A percentile compares a stretch with the other conserved stretches of the same genome.
These are phyloP conservation scores for Aspergillus bombycis DNA, from an alignment of 2,329 filamentous ascomycete genomes.

Conservation along the genomic window DNA sequence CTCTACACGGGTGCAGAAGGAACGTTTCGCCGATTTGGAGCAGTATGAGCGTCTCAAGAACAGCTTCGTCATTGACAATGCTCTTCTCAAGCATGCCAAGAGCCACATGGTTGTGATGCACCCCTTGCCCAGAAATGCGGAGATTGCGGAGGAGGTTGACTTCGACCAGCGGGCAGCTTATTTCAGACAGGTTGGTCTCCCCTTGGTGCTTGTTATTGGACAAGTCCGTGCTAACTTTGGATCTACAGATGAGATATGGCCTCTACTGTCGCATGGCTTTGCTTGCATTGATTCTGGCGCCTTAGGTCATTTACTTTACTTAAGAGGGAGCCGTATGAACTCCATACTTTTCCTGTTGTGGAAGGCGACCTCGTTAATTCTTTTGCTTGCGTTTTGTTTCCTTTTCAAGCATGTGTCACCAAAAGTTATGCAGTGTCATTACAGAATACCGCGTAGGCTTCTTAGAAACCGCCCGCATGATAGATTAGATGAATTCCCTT, in stretches of 20 bases:
- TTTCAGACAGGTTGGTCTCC: slow-evolving; percentile 88
- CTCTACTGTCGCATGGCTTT: slow-evolving; percentile 98
- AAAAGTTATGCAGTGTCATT: slow-evolving; percentile 37
- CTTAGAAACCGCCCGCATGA: slow-evolving; percentile 31
- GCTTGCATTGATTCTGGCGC: slow-evolving; percentile 85
- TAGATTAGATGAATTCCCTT: slow-evolving; percentile 44
- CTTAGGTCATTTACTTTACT: slow-evolving; percentile 32
- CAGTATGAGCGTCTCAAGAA: slow-evolving; percentile 89
- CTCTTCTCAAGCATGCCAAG: slow-evolving; percentile 88
- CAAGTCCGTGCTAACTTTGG: slow-evolving; percentile 45
- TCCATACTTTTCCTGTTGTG: slow-evolving; percentile 20
- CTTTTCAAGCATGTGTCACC: slow-evolving; percentile 20
- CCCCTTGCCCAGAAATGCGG: slow-evolving; percentile 88
- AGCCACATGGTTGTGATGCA: slow-evolving; percentile 92
- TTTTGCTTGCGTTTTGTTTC: slow-evolving; percentile 23
- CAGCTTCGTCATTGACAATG: slow-evolving; percentile 86
- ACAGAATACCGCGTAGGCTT: slow-evolving; percentile 37
- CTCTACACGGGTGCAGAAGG: slow-evolving; percentile 95
- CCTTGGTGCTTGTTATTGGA: neutral
- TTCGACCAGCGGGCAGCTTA: slow-evolving; percentile 96
- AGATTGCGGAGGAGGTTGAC: slow-evolving; percentile 94
- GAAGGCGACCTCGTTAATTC: slow-evolving; percentile 23
- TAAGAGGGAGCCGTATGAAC: slow-evolving; percentile 16
- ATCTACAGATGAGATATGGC: slow-evolving; percentile 85
- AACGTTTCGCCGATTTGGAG: slow-evolving; percentile 80